A percentile compares a stretch with the other conserved stretches of the same genome.
These are phyloP conservation scores for Waltiozyma sp. DNA, from an alignment of 1,139 yeast species.

Conservation along the genomic window DNA sequence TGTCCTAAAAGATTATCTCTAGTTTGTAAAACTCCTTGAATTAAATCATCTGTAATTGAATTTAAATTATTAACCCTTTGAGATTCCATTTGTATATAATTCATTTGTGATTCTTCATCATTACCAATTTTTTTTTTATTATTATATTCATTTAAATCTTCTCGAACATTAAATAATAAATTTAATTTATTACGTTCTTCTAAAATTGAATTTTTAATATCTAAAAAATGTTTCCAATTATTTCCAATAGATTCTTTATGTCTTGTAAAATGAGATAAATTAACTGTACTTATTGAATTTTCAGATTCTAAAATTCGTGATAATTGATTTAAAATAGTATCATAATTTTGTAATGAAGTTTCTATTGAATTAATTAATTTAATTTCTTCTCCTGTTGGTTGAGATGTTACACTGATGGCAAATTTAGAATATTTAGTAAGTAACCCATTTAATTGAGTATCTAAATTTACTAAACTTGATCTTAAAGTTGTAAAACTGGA, in stretches of 20 bases:
- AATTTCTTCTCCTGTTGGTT: neutral
- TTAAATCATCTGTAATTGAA: slow-evolving; percentile 63
- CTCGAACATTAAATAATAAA: slow-evolving; percentile 61
- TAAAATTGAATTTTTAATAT: slow-evolving; percentile 46
- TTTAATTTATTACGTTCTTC: slow-evolving; percentile 73
- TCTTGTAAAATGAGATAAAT: slow-evolving; percentile 71
- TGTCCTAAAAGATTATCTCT: slow-evolving; percentile 76
- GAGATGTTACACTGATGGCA: neutral
- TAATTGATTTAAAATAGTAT: slow-evolving; percentile 27
- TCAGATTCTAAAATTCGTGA: slow-evolving; percentile 45
- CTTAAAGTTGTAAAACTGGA: neutral
- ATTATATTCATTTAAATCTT: slow-evolving; percentile 42
- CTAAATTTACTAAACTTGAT: neutral
- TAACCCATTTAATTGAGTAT: neutral
- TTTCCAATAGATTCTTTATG: slow-evolving; percentile 70
- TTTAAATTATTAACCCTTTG: slow-evolving; percentile 65
- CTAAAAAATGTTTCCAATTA: slow-evolving; percentile 51
- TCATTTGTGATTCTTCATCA: slow-evolving; percentile 32
- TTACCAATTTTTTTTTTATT: slow-evolving; percentile 15
- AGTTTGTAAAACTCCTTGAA: slow-evolving; percentile 79
- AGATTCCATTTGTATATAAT: slow-evolving; percentile 70
- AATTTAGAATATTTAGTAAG: neutral
- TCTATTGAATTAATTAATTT: neutral
- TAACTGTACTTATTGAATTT: slow-evolving; percentile 52
- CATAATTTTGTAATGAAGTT: slow-evolving; percentile 19